Evolutionary conservation across 2,329 filamentous ascomycete species (phyloP).

Genomic region (Neocatenulostroma microsporum): DNA sequence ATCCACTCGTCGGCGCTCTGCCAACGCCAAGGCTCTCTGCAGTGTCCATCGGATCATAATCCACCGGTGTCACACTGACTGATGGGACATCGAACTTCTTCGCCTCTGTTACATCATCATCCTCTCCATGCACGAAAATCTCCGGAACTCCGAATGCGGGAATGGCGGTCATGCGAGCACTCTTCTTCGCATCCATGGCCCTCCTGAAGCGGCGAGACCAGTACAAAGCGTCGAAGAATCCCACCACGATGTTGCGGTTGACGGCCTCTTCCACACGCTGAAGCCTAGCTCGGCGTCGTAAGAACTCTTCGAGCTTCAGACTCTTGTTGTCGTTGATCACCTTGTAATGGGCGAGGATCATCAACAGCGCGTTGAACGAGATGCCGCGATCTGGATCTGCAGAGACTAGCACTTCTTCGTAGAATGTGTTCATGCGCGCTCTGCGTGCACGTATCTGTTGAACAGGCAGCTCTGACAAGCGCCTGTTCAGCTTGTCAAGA

Average conservation of each 20-base stretch:
- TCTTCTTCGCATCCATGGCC: conserved; percentile 62
- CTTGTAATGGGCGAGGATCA: conserved; percentile 97
- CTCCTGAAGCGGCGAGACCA: conserved; percentile 78
- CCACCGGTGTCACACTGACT: conserved; percentile 25
- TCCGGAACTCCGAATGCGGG: conserved; percentile 80
- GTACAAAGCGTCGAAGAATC: conserved; percentile 92
- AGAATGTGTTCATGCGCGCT: conserved; percentile 84
- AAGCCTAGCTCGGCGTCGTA: conserved; percentile 78
- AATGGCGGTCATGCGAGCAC: conserved; percentile 66
- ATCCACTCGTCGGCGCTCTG: conserved; percentile 11
- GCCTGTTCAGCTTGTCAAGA: conserved; percentile 63
- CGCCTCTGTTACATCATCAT: conserved; percentile 33
- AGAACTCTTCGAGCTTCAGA: conserved; percentile 85
- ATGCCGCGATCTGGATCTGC: conserved; percentile 85
- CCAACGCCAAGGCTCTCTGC: conserved; percentile 20
- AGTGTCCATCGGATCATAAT: conserved; percentile 27
- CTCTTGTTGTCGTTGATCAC: conserved; percentile 98
- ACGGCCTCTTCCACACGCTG: conserved; percentile 95
- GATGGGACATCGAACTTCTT: conserved; percentile 24
- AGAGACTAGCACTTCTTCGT: conserved; percentile 89
- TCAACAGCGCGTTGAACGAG: conserved; percentile 81
- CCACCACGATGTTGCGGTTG: conserved; percentile 77
- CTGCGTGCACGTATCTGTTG: conserved; percentile 66
- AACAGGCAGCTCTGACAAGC: conserved; percentile 67
- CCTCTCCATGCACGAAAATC: conserved; percentile 79